Percentiles rank a stretch among this genome's conserved stretches.
phyloP scores from a whole-genome alignment of 345 rosid species.

The Eutrema yunnanense region DNA sequence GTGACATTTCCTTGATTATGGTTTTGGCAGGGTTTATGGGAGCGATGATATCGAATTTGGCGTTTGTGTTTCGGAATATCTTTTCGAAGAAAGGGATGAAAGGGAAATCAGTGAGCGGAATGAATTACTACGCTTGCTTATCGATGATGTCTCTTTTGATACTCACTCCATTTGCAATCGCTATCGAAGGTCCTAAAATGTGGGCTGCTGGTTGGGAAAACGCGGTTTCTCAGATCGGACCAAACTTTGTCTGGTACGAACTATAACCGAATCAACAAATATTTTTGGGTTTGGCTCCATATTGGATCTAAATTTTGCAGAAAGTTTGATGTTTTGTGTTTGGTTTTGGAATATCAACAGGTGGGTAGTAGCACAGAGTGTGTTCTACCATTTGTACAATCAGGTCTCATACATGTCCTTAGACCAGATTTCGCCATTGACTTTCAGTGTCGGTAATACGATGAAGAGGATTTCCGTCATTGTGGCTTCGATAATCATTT shows the following conservation, averaged over 20 bases:
- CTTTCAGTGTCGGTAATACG: constrained; percentile 72
- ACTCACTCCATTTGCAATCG: constrained; percentile 87
- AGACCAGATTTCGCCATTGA: constrained; percentile 72
- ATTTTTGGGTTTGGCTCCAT: not conserved
- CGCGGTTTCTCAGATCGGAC: constrained; percentile 75
- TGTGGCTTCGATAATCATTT: constrained; percentile 71
- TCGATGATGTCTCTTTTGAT: constrained; percentile 78
- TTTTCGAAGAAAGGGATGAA: constrained; percentile 98
- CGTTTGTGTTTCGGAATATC: constrained; percentile 87
- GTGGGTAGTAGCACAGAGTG: constrained; percentile 81
- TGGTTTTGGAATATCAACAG: constrained; percentile 25
- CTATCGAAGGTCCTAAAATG: constrained; percentile 85
- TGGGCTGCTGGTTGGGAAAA: constrained; percentile 92
- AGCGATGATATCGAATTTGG: constrained; percentile 96
- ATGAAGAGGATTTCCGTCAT: constrained; percentile 78
- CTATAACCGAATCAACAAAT: not conserved
- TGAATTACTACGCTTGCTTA: constrained; percentile 94
- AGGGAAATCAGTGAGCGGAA: constrained; percentile 86
- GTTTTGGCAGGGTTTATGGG: constrained; percentile 80
- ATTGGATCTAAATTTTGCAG: not conserved
- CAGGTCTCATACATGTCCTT: constrained; percentile 86
- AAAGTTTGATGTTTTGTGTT: not conserved
- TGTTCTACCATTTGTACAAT: constrained; percentile 75
- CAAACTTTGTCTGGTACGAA: constrained; percentile 64
- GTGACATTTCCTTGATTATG: not conserved